These are phyloP conservation scores for Penicillium sp. DNA, from an alignment of 2,329 filamentous ascomycete species.

Conservation along the genomic window DNA sequence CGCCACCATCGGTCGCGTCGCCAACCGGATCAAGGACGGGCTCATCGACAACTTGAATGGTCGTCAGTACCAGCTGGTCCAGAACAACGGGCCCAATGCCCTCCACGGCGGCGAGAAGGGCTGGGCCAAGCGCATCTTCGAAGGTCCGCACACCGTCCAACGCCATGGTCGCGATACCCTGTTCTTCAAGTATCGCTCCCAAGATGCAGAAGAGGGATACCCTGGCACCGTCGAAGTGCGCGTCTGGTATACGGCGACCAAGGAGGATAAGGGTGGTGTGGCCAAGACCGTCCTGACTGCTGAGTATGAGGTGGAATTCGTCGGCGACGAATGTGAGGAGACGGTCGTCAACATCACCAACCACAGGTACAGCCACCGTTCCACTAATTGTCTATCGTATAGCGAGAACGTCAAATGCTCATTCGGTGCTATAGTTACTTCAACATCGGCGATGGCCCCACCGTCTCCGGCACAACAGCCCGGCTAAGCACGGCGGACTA, in stretches of 20 bases:
- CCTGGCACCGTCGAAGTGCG: slow-evolving; percentile 77
- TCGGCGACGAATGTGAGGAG: slow-evolving; percentile 74
- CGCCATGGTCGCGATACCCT: slow-evolving; percentile 63
- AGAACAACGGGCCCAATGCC: slow-evolving; percentile 75
- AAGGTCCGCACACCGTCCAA: slow-evolving; percentile 56
- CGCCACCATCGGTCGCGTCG: slow-evolving; percentile 80
- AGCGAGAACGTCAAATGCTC: slow-evolving; percentile 3
- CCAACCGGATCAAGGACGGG: slow-evolving; percentile 76
- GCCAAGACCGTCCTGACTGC: slow-evolving; percentile 72
- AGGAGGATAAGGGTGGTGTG: slow-evolving; percentile 59
- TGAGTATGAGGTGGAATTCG: slow-evolving; percentile 84
- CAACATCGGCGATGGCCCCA: slow-evolving; percentile 59
- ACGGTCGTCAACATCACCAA: slow-evolving; percentile 93
- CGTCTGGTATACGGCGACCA: slow-evolving; percentile 74
- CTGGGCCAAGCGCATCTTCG: slow-evolving; percentile 51
- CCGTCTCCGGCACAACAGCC: slow-evolving; percentile 61
- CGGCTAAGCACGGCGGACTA: slow-evolving; percentile 61
- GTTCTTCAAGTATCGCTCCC: slow-evolving; percentile 63
- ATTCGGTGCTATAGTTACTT: slow-evolving; percentile 56
- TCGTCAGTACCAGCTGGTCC: slow-evolving; percentile 64
- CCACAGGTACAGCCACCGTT: slow-evolving; percentile 77
- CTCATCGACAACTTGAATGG: slow-evolving; percentile 70
- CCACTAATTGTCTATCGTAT: slow-evolving; percentile 1
- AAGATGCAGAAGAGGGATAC: slow-evolving; percentile 84
- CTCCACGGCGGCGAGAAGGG: slow-evolving; percentile 70